Conservation (phyloP, 306 rosid species). For the Coriaria nepalensis region DNA sequence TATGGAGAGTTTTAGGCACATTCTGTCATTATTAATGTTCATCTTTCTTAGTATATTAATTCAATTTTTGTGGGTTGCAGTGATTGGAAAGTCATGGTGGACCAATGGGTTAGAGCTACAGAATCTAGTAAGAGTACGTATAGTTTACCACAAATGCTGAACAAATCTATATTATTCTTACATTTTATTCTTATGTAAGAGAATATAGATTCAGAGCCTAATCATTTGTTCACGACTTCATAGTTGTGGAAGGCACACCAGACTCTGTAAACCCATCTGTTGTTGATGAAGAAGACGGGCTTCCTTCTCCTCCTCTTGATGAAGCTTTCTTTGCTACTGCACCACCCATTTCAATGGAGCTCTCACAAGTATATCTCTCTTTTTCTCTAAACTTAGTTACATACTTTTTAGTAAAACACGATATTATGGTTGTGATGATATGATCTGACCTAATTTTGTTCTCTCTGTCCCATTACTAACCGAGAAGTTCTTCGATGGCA, state of each 20-base stretch:
- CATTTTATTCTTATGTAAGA: not conserved
- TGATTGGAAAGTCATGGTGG: conserved; percentile 68
- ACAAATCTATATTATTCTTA: not conserved
- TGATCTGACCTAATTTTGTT: conserved; percentile 31
- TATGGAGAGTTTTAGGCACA: not conserved
- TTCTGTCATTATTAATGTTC: not conserved
- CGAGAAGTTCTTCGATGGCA: conserved; percentile 87
- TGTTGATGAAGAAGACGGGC: conserved; percentile 68
- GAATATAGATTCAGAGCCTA: conserved; percentile 2
- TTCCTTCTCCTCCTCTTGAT: conserved; percentile 90
- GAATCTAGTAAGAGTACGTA: conserved; percentile 28
- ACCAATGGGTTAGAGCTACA: conserved; percentile 58
- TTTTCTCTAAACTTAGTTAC: conserved; percentile 1
- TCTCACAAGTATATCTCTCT: conserved; percentile 48
- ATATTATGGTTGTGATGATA: conserved; percentile 7
- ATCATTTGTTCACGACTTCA: conserved; percentile 9
- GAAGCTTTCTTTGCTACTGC: conserved; percentile 61
- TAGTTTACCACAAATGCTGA: conserved; percentile 5
- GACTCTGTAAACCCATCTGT: conserved; percentile 57
- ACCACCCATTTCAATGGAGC: conserved; percentile 53
- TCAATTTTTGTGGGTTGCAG: conserved; percentile 29
- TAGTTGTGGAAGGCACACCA: conserved; percentile 51
- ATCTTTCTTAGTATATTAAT: conserved; percentile 9
- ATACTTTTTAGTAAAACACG: not conserved
- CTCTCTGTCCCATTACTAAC: conserved; percentile 15